Base-by-base conservation (phyloP, 1,139 yeast genomes). In the Blastobotrys niveus region DNA sequence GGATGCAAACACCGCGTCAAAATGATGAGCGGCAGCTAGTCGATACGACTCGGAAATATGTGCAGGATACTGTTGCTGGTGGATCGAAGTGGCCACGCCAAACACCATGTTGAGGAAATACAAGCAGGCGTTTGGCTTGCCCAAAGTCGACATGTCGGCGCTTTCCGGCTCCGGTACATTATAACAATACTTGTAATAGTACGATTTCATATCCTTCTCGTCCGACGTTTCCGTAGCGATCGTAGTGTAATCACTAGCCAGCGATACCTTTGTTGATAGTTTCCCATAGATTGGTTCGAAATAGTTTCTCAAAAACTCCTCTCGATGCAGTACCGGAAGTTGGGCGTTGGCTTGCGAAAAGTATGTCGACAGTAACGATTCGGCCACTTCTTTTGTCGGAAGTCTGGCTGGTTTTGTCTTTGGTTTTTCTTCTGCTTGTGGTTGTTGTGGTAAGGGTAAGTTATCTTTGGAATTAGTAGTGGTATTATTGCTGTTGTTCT, bases 301-400 rank as follows among this genome's bases (percentile, higher is more conserved):
- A 58, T 79, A 80, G 36, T 71, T 68, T 42, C 67, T 67, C 36
- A 88, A 61, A 57, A 87, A 87, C 51, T 75, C 77, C 56, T 86
- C 95, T 31, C 95, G 73, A 59, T 88, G 96, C 42, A 88, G 63
- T 4, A 87, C 72, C 0, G 96, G 96, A 32, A 84, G 59, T 61
- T 86, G 95, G 2, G 94, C 70, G 59, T 87, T 87, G 15, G 91
- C 77, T 55, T 83, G 91, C 19, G 85, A 77, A 58, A 88, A 88
- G 61, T 74, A 87, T 2, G 78, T 70, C 40, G 76, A 73, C n/a
- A 87, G 58, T 43, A 84, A 73, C 44, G 72, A 72, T 54, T 82
- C 78, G 0, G 96, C 95, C 17, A 79, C 76, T 19, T 68, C 66
- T 55, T 84, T 84, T 0, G 86, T 75, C 0, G 96, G 96, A 29